Evolutionary conservation across 1,139 yeast species (phyloP).

Genomic region (Suhomyces wounanorum): DNA sequence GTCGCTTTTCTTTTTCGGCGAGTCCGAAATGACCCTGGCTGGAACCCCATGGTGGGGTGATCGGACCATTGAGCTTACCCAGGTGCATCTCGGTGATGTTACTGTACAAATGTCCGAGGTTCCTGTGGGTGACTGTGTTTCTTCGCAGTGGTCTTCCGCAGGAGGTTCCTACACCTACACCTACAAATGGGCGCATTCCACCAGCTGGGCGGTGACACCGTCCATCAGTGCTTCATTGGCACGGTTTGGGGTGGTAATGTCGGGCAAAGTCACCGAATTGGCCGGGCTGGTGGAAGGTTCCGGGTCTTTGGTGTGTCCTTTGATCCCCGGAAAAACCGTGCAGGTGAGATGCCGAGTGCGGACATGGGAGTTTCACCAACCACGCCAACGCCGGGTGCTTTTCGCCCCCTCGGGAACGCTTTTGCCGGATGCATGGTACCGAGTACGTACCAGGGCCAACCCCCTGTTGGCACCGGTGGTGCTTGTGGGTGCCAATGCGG

Average conservation of each 20-base stretch:
- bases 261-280: background rate
- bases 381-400: constrained; percentile 14
- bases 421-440: constrained; percentile 2
- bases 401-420: background rate
- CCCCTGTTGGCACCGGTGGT: background rate
- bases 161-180: constrained; percentile 23
- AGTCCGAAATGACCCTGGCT: constrained; percentile 10
- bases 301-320: constrained; percentile 21
- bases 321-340: constrained; percentile 19
- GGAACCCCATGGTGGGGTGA: background rate
- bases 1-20: constrained; percentile 18
- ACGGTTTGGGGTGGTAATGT: constrained; percentile 6
- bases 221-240: background rate
- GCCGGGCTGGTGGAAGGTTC: constrained; percentile 15
- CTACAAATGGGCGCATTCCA: constrained; percentile 12
- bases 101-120: constrained; percentile 8
- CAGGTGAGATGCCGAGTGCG: constrained; percentile 22
- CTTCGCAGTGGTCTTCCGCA: constrained; percentile 21
- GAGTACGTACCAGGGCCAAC: background rate
- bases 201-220: background rate
- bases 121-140: constrained; percentile 23
- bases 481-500: background rate
- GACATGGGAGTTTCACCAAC: constrained; percentile 19
- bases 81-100: constrained; percentile 22
- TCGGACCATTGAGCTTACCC: constrained; percentile 19